phyloP scores from a whole-genome alignment of 345 rosid genomes.

The Pistacia vera region DNA sequence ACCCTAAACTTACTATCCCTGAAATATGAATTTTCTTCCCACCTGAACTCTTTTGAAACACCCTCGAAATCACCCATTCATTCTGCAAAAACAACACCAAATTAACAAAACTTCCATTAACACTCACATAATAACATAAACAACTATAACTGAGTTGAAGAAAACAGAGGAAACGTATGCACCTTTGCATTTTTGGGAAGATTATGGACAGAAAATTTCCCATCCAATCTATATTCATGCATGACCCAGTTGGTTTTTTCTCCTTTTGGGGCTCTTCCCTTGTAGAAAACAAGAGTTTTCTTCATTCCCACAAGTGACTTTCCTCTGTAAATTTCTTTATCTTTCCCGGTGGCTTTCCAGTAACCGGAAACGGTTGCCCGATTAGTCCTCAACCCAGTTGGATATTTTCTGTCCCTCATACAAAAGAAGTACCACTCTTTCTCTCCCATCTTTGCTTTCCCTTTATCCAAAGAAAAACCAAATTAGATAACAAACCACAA shows the following conservation, averaged over 20 bases:
- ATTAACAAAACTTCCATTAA: neutral
- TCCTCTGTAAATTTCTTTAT: constrained; percentile 72
- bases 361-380: constrained; percentile 91
- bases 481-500: neutral
- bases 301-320: constrained; percentile 90
- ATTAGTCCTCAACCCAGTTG: constrained; percentile 84
- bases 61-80: constrained; percentile 94
- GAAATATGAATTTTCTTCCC: constrained; percentile 79
- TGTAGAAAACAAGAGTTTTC: constrained; percentile 89
- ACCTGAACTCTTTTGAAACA: constrained; percentile 71
- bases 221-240: constrained; percentile 88
- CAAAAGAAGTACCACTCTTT: constrained; percentile 98
- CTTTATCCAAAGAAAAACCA: constrained; percentile 35
- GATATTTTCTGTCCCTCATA: constrained; percentile 85
- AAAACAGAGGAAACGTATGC: neutral
- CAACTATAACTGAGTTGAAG: neutral
- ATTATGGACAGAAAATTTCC: constrained; percentile 63
- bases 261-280: constrained; percentile 94
- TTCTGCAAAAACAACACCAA: constrained; percentile 44
- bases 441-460: constrained; percentile 96
- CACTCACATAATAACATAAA: neutral
- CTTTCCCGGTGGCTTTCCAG: constrained; percentile 98
- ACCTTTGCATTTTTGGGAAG: constrained; percentile 90
- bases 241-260: constrained; percentile 88
- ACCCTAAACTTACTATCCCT: constrained; percentile 33